A percentile compares a stretch with the other conserved stretches of the same genome.
Conservation (phyloP, 2,329 filamentous ascomycete species). For the Alternaria arborescens region DNA sequence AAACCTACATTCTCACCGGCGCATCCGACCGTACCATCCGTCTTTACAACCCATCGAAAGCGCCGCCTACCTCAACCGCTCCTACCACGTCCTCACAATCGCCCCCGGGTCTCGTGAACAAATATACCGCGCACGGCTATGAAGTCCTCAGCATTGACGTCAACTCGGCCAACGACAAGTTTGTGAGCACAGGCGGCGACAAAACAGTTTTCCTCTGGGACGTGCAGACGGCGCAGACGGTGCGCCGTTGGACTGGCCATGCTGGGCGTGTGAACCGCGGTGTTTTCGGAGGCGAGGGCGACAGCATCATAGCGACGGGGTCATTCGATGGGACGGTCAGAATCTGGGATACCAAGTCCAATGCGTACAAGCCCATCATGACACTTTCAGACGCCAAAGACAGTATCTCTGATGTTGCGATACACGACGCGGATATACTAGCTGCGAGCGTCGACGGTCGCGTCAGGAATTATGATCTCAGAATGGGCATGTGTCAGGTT, state of each 20-base stretch:
- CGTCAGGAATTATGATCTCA: constrained; percentile 81
- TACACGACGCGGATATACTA: constrained; percentile 65
- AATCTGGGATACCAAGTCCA: constrained; percentile 64
- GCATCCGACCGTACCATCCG: constrained; percentile 85
- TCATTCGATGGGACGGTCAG: constrained; percentile 79
- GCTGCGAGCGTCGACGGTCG: constrained; percentile 85
- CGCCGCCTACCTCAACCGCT: constrained; percentile 49
- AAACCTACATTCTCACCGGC: constrained; percentile 76
- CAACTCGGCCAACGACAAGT: constrained; percentile 77
- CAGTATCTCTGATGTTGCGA: constrained; percentile 61
- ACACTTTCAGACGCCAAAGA: constrained; percentile 77
- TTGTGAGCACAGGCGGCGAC: constrained; percentile 89
- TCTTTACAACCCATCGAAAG: constrained; percentile 79
- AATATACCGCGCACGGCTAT: constrained; percentile 90
- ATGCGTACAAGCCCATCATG: constrained; percentile 71
- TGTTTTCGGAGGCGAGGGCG: constrained; percentile 77
- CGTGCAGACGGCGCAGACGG: constrained; percentile 79
- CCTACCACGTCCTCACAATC: constrained; percentile 34
- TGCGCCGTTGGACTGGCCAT: constrained; percentile 78
- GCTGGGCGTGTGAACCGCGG: constrained; percentile 79
- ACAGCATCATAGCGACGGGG: constrained; percentile 74
- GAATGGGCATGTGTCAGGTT: constrained; percentile 70
- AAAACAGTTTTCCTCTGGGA: constrained; percentile 95
- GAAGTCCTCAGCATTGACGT: constrained; percentile 85
- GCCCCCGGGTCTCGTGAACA: constrained; percentile 73